Evolutionary conservation across 1,284 basidiomycete species (phyloP).

Genomic region (Boletellus deceptivus): DNA sequence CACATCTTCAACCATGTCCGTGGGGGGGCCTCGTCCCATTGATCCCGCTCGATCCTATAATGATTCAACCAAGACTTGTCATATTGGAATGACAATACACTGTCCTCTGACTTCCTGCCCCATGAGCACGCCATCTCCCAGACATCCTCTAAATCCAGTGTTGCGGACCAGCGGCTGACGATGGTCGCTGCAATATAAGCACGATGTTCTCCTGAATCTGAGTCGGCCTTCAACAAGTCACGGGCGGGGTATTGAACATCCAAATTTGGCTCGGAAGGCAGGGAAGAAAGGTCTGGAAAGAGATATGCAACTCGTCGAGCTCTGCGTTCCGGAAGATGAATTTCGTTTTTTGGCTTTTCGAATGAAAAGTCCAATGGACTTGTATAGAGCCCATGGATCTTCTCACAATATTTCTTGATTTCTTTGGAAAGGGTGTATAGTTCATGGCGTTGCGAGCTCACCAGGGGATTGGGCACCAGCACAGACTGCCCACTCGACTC

Average conservation of each 20-base stretch:
- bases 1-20: slow-evolving; percentile 34
- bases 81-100: slow-evolving; percentile 16
- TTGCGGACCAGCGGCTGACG: slow-evolving; percentile 1
- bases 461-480: slow-evolving; percentile 27
- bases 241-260: slow-evolving; percentile 19
- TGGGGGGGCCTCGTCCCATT: neutral
- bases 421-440: slow-evolving; percentile 25
- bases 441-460: slow-evolving; percentile 33
- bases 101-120: neutral
- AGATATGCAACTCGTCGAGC: slow-evolving; percentile 10
- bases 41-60: no score
- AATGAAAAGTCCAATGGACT: neutral
- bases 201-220: slow-evolving; percentile 5
- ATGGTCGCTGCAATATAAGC: slow-evolving; percentile 16
- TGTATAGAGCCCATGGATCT: slow-evolving; percentile 12
- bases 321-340: slow-evolving; percentile 8
- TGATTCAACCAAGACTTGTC: slow-evolving; percentile 18
- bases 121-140: slow-evolving; percentile 8
- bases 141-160: neutral
- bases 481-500: slow-evolving; percentile 26
- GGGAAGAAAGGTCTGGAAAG: slow-evolving; percentile 8
- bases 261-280: neutral
- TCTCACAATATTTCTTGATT: slow-evolving; percentile 33
- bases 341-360: neutral
- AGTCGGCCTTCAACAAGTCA: slow-evolving; percentile 2